Percentiles rank a stretch among this genome's conserved stretches.
Evolutionary conservation across 73 alveolate genomes (phyloP).

Genomic region (Halteria grandinella): DNA sequence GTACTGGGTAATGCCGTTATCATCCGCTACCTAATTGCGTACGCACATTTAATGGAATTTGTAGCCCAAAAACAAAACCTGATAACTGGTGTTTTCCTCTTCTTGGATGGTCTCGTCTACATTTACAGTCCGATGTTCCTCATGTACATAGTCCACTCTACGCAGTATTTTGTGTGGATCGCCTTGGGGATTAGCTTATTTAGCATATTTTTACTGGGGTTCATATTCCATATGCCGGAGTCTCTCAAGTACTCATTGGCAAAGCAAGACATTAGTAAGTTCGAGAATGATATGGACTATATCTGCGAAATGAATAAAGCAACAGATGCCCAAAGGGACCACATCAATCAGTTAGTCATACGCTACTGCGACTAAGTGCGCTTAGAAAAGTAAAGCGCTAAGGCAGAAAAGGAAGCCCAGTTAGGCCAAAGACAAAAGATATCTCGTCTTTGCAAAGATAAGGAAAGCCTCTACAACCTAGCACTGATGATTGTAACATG

Average conservation of each 20-base stretch:
- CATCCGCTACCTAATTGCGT: slow-evolving; percentile 33
- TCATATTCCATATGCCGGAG: too few relatives aligned
- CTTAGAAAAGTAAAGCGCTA: too few relatives aligned
- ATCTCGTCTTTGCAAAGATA: not conserved
- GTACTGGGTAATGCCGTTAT: slow-evolving; percentile 32
- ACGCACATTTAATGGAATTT: slow-evolving; percentile 48
- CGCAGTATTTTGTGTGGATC: slow-evolving; percentile 12
- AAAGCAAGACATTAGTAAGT: too few relatives aligned
- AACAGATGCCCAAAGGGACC: too few relatives aligned
- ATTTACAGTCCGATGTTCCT: slow-evolving; percentile 13
- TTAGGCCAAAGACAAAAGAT: too few relatives aligned
- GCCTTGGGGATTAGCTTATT: slow-evolving; percentile 39
- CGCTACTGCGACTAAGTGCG: too few relatives aligned
- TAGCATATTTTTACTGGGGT: slow-evolving; percentile 8
- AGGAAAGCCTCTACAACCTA: slow-evolving; percentile 1
- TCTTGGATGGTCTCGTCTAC: slow-evolving; percentile 35
- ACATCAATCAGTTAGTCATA: too few relatives aligned
- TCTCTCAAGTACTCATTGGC: too few relatives aligned
- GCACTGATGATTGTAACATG: slow-evolving; percentile 24
- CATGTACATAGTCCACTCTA: not conserved
- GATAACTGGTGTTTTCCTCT: slow-evolving; percentile 32
- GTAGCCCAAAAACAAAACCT: slow-evolving; percentile 23
- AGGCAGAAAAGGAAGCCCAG: too few relatives aligned
- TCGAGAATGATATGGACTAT: too few relatives aligned
- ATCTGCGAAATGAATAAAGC: slow-evolving; percentile 38